A percentile compares a stretch with the other conserved stretches of the same genome.
Conservation (phyloP, 768 basidiomycete species). For the Rhodotorula sphaerocarpa region DNA sequence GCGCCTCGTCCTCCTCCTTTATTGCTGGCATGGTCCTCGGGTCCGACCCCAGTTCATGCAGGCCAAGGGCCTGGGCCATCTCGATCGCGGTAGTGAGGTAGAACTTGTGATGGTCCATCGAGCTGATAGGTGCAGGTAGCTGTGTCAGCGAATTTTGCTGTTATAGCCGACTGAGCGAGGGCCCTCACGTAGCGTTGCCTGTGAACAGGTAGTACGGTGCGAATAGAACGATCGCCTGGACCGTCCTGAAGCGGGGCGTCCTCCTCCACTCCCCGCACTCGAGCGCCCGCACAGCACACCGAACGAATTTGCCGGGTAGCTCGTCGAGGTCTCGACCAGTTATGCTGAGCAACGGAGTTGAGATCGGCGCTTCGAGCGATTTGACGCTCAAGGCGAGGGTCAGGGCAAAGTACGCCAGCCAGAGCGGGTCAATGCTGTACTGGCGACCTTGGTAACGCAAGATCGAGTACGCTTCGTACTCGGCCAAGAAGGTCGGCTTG, state of each 20-base stretch:
- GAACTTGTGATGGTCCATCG: background rate
- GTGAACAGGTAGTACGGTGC: constrained; percentile 12
- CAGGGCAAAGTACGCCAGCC: constrained; percentile 24
- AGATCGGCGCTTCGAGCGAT: constrained; percentile 2
- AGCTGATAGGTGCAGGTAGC: background rate
- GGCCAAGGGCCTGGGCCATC: constrained; percentile 11
- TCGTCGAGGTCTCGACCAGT: constrained; percentile 1
- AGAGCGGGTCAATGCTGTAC: constrained; percentile 25
- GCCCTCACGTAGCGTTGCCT: constrained; percentile 1
- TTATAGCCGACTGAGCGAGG: background rate
- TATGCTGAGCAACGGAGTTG: constrained; percentile 7
- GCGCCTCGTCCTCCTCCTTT: constrained; percentile 1
- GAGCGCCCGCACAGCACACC: background rate
- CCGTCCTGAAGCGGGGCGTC: constrained; percentile 11
- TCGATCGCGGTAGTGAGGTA: constrained; percentile 11
- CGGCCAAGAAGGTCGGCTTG: constrained; percentile 17
- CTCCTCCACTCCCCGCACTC: constrained; percentile 15
- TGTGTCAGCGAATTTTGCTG: background rate
- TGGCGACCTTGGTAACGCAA: constrained; percentile 5
- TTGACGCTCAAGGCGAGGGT: constrained; percentile 11
- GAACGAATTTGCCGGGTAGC: constrained; percentile 1
- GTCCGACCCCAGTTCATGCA: constrained; percentile 18
- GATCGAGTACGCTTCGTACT: constrained; percentile 8
- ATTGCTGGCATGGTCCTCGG: constrained; percentile 1
- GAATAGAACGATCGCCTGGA: constrained; percentile 18